These are phyloP conservation scores for Clathrus columnatus DNA, from an alignment of 768 basidiomycete species.

Conservation along the genomic window DNA sequence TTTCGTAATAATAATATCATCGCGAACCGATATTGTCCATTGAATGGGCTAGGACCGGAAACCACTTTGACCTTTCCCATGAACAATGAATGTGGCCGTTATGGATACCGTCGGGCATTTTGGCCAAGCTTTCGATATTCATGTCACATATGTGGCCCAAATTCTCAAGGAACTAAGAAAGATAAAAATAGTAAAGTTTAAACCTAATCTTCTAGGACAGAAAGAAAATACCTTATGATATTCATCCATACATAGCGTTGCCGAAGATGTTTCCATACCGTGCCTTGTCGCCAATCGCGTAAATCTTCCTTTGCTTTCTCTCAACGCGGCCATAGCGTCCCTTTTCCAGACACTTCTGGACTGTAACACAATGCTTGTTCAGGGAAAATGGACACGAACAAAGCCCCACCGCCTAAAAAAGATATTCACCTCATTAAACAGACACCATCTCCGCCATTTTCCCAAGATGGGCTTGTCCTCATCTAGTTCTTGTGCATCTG, in stretches of 20 bases:
- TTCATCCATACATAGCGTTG: neutral
- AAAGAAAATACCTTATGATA: neutral
- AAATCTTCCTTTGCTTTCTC: neutral
- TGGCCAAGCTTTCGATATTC: neutral
- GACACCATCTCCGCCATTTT: slow-evolving; percentile 9
- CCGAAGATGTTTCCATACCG: neutral
- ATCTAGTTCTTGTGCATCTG: slow-evolving; percentile 1
- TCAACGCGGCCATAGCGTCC: neutral
- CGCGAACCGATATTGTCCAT: neutral
- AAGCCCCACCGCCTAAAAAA: neutral
- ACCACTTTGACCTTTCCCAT: neutral
- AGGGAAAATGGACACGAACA: neutral
- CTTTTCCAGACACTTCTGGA: neutral
- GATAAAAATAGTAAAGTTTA: too few relatives aligned
- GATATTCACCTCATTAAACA: neutral
- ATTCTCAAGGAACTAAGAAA: neutral
- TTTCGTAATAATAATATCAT: neutral
- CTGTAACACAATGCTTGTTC: neutral
- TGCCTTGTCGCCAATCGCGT: neutral
- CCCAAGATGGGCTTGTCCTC: slow-evolving; percentile 6
- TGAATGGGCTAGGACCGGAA: neutral
- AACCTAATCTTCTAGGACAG: too few relatives aligned
- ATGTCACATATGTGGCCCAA: neutral
- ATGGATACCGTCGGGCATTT: neutral
- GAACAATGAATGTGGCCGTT: neutral